Base-by-base conservation (phyloP, 2,329 filamentous ascomycete genomes). In the Orbilia javanica region DNA sequence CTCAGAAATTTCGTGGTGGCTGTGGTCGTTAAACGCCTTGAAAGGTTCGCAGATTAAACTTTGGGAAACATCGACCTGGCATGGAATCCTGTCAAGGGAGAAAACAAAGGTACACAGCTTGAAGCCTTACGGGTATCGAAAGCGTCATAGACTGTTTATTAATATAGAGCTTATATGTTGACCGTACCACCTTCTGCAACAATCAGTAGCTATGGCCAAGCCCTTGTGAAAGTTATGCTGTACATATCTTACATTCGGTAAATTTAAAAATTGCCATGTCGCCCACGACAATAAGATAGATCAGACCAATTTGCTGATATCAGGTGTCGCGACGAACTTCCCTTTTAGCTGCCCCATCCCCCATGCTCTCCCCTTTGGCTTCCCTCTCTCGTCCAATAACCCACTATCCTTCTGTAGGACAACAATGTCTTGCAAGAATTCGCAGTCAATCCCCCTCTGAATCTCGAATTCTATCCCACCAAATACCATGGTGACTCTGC, bases 301-400 rank as follows among this genome's bases (percentile, higher is more conserved):
- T 69, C 46, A 76, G 18, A 77, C 55, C 50, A 77, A 52, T 44
- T 77, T 77, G 39, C 60, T 50, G 46, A 77, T 77, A 82, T 91
- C 86, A 13, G 89, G 89, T 63, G 86, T 88, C 36, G 90, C 87
- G 1, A 90, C 88, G 81, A 90, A 90, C 83, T 90, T 90, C 67
- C 88, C 88, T 82, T 87, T 88, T n/a, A 91, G 85, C 81, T 89
- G 87, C 7, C 89, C 89, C 84, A 91, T 88, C 1, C 87, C 87
- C 87, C 42, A 87, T 86, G 79, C 81, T 1, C 79, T 74, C 13
- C 80, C 81, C 68, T 81, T 81, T 13, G 68, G 79, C 42, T 39
- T 79, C 31, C 80, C 81, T 36, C 80, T 80, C 62, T 82, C 79
- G 50, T 81, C 79, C 13, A 80, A 55, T 42, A 79, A 69, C 31